These are phyloP conservation scores for Ganoderma meredithae DNA, from an alignment of 1,284 basidiomycete species.

Conservation along the genomic window DNA sequence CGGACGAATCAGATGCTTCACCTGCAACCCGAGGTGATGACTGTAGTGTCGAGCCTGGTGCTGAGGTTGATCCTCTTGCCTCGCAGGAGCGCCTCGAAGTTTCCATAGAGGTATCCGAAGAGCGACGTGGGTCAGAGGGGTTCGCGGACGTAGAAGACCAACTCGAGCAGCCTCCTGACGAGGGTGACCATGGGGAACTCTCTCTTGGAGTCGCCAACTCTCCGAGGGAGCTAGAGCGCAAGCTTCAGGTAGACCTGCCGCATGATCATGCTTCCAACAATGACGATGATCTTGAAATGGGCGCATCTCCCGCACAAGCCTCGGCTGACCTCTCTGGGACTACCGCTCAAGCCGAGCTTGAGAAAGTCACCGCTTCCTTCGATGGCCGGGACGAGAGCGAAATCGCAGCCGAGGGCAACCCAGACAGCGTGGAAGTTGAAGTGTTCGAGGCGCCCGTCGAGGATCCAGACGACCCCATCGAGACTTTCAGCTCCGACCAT, in stretches of 20 bases:
- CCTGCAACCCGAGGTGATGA: constrained; percentile 21
- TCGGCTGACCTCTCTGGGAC: constrained; percentile 1
- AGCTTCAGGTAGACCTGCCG: not conserved
- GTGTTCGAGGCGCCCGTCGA: constrained; percentile 18
- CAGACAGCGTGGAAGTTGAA: constrained; percentile 3
- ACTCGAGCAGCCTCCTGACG: not conserved
- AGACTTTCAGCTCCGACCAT: constrained; percentile 29
- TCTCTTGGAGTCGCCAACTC: not conserved
- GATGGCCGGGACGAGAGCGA: not conserved
- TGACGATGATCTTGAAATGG: not conserved
- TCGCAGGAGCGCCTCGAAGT: constrained; percentile 20
- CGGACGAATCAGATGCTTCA: constrained; percentile 9
- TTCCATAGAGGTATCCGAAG: not conserved
- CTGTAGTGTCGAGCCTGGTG: constrained; percentile 16
- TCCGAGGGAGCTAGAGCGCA: not conserved
- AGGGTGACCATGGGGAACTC: not conserved
- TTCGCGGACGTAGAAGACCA: not conserved
- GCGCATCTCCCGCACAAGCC: not conserved
- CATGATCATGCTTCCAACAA: not conserved
- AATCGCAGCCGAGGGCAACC: not conserved
- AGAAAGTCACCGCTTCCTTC: not conserved
- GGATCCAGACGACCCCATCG: constrained; percentile 35
- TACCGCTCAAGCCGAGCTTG: constrained; percentile 7
- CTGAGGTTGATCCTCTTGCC: constrained; percentile 26
- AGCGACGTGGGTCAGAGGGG: not conserved